Base-by-base conservation (phyloP, 2,329 filamentous ascomycete species). In the Botryotinia narcissicola region DNA sequence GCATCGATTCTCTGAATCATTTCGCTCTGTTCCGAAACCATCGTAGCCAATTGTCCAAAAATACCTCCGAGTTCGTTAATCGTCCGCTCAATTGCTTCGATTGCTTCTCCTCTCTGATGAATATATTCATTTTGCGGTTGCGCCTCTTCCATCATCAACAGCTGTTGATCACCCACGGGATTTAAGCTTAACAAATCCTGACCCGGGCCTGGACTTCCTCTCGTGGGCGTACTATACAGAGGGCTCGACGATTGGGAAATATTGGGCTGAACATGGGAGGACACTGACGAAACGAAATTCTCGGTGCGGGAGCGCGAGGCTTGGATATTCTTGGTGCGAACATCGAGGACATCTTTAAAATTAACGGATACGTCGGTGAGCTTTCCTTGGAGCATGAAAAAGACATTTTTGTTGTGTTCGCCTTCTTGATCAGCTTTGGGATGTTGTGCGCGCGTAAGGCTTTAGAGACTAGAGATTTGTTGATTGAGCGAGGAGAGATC, bases 1-100 rank as follows among this genome's bases (percentile, higher is more conserved):
- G 95, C 95, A 80, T 98, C 95, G 80, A 98, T 98, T 68, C 95
- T 88, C 83, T 98, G 94, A 77, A 99, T 97, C 92, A 97, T 97
- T 83, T 98, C 96, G 75, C 93, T 94, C 84, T 99, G 96, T 82
- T 99, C 95, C 72, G 92, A 94, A 44, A 99, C 96, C 96, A 99
- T 98, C 77, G 93, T 91, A 51, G 96, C 95, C 68, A 99, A 85
- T 83, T 99, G 95, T 14, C 94, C 93, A 81, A 98, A 98, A 75
- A 98, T 98, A 22, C 92, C 87, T 42, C 96, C 96, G 1, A 99
- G 86, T 82, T 99, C 96, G 76, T 89, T 90, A 78, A 99, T 99
- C 1, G 96, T 99, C 78, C 93, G 91, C 82, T 99, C 96, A 74
- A 99, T 99, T 7, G 94, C 93, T 81, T 98, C 95, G 76, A 99